Percentiles rank a stretch among this genome's conserved stretches.
phyloP scores from a whole-genome alignment of 345 rosid genomes.

The Eucalyptus fibrosa region DNA sequence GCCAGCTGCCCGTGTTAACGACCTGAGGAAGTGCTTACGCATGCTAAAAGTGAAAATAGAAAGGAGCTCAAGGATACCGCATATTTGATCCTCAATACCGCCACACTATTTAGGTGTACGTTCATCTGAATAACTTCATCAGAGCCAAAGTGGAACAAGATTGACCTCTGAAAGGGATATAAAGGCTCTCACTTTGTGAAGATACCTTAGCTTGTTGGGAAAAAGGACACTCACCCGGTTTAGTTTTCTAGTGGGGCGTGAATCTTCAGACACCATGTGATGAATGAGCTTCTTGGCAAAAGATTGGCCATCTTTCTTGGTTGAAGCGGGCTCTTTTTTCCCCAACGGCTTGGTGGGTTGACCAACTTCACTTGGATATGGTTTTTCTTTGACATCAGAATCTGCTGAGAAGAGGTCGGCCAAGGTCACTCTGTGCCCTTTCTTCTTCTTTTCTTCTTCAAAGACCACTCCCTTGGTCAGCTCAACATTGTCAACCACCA shows the following conservation, averaged over 20 bases:
- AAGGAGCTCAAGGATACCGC: background rate
- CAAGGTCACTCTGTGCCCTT: conserved; percentile 53
- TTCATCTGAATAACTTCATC: background rate
- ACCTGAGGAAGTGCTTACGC: background rate
- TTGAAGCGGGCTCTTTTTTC: conserved; percentile 7
- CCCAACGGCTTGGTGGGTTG: background rate
- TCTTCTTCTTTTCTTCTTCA: conserved; percentile 18
- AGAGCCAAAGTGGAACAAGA: background rate
- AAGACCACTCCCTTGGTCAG: background rate
- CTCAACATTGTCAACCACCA: background rate
- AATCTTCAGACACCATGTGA: conserved; percentile 29
- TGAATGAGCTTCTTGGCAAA: conserved; percentile 61
- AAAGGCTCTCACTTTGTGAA: background rate
- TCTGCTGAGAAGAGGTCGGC: conserved; percentile 76
- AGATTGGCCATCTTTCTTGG: conserved; percentile 20
- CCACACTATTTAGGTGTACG: background rate
- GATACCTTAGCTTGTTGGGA: background rate
- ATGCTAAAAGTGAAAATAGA: background rate
- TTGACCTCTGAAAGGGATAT: background rate
- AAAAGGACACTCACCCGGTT: conserved; percentile 16
- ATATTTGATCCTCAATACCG: background rate
- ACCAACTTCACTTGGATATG: conserved; percentile 12
- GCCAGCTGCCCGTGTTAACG: background rate
- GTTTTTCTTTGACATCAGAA: conserved; percentile 11
- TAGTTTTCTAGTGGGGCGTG: conserved; percentile 54